Percentiles rank a stretch among this genome's conserved stretches.
phyloP scores from a whole-genome alignment of 768 basidiomycete genomes.

The Melanogaster broomeanus region DNA sequence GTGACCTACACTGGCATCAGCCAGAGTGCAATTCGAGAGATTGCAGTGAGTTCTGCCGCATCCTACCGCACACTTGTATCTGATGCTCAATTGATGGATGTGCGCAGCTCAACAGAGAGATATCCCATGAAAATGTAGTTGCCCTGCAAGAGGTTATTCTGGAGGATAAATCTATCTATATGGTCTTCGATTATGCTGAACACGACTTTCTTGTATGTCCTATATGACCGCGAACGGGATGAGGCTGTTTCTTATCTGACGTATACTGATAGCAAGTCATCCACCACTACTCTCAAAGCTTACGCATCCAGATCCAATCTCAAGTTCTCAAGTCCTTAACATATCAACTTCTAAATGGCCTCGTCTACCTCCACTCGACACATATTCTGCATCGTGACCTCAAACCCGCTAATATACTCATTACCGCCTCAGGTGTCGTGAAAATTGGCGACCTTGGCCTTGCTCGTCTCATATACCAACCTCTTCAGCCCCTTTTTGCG shows the following conservation, averaged over 20 bases:
- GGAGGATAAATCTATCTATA: constrained; percentile 98
- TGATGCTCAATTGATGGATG: constrained; percentile 15
- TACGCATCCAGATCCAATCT: constrained; percentile 72
- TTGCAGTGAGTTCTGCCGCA: constrained; percentile 62
- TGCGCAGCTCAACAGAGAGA: constrained; percentile 81
- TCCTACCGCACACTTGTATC: background rate
- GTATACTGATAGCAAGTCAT: constrained; percentile 81
- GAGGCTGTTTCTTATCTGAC: background rate
- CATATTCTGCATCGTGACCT: constrained; percentile 97
- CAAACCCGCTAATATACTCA: constrained; percentile 98
- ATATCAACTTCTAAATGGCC: constrained; percentile 92
- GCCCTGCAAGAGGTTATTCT: constrained; percentile 92
- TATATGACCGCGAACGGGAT: background rate
- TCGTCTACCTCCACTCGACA: constrained; percentile 90
- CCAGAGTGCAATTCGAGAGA: constrained; percentile 96
- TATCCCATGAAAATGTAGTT: constrained; percentile 88
- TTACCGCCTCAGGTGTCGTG: constrained; percentile 83
- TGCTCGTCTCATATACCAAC: constrained; percentile 87
- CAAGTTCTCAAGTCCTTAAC: constrained; percentile 90
- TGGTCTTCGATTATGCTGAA: constrained; percentile 99
- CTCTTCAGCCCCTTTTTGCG: constrained; percentile 86
- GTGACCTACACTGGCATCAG: constrained; percentile 96
- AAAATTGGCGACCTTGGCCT: constrained; percentile 99
- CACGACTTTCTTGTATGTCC: constrained; percentile 92
- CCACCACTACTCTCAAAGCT: constrained; percentile 92